These are phyloP conservation scores for Saccharomycopsis hybrid DNA, from an alignment of 1,139 yeast genomes.

Conservation along the genomic window DNA sequence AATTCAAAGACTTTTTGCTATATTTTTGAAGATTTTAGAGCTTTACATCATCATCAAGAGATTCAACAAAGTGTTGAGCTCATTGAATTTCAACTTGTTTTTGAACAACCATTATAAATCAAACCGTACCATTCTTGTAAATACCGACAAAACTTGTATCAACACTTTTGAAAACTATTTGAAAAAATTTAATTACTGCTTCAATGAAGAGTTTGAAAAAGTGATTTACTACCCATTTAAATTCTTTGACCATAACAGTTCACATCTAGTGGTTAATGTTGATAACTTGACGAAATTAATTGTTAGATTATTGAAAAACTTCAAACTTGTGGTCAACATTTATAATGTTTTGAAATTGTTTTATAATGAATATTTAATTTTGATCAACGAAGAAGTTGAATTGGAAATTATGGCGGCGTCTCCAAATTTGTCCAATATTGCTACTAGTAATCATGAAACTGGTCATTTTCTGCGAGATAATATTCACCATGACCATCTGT, in stretches of 20 bases:
- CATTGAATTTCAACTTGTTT: constrained; percentile 13
- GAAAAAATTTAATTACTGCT: constrained; percentile 20
- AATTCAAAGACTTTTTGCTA: constrained; percentile 43
- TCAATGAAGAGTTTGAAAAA: constrained; percentile 16
- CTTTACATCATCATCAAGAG: constrained; percentile 39
- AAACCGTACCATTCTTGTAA: constrained; percentile 13
- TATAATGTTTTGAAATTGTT: constrained; percentile 19
- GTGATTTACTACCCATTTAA: constrained; percentile 19
- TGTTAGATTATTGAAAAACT: constrained; percentile 14
- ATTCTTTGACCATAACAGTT: background rate
- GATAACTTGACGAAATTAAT: constrained; percentile 15
- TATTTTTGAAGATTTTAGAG: constrained; percentile 42
- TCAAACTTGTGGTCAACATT: constrained; percentile 20
- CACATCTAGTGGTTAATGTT: background rate
- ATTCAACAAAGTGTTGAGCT: constrained; percentile 23
- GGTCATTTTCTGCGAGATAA: too few species aligned
- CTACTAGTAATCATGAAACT: too few species aligned
- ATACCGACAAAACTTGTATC: constrained; percentile 15
- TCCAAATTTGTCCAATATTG: constrained; percentile 4
- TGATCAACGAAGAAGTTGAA: constrained; percentile 21
- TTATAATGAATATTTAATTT: constrained; percentile 20
- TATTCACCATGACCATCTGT: too few species aligned
- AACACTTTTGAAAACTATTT: constrained; percentile 16
- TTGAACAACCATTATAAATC: constrained; percentile 6
- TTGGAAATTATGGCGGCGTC: constrained; percentile 18